Base-by-base conservation (phyloP, 148 eudicot genomes). In the Chenopodium album region DNA sequence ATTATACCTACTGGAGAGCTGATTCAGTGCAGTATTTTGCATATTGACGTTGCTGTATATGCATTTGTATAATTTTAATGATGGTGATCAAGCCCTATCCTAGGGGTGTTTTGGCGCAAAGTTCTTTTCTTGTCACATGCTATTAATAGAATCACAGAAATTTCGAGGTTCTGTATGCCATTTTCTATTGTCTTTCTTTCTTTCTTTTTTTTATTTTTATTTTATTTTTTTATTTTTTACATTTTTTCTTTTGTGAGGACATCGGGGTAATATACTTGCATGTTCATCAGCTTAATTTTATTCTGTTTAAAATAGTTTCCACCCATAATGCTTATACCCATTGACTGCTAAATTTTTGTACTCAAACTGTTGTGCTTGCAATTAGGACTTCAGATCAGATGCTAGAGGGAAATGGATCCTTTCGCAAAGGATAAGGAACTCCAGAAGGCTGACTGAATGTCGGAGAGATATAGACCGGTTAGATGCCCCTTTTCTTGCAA, bases 341-440 rank as follows among this genome's bases (percentile, higher is more conserved):
- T 77, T 66, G 75, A 56, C 12, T 81, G 22, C 56, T 73, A 47
- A 56, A 46, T 60, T 68, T 66, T 63, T 63, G 29, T 44, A 47
- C 73, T 86, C 56, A 73, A 26, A 34, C 74, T 9, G 31, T 82
- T 46, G 63, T 75, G 62, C 81, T 86, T 87, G 62, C 85, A 62
- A 70, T 83, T 88, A 96, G 99, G 99, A 94, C 85, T 91, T 90
- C 76, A 89, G 98, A 89, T 89, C 91, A 76, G 98, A 96, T 87
- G 90, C 91, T 31, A 88, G 99, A 74, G 99, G 99, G 78, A 83
- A 88, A 73, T 85, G 87, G 85, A 88, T 88, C 71, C 89, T 94
- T 74, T 77, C 87, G 56, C 99, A 92, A 78, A 85, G 91, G 80
- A 86, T 82, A 87, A 92, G 99, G 85, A 89, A 63, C 73, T 68